Conservation (phyloP, 2,329 filamentous ascomycete species). For the Cercospora sp. region DNA sequence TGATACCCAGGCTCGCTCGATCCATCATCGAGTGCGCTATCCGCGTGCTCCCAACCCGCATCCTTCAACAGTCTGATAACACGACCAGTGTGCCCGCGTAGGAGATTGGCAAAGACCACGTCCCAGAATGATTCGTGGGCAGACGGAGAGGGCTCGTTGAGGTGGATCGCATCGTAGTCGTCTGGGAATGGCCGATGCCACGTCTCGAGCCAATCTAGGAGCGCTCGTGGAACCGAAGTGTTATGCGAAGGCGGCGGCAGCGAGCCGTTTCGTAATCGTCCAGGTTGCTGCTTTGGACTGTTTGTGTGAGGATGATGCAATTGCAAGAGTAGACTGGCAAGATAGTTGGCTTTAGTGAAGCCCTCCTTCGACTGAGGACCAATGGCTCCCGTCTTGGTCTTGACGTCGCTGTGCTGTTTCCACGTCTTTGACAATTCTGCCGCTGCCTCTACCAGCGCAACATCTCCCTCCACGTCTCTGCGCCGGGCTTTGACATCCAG, state of each 20-base stretch:
- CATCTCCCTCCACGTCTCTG: constrained; percentile 26
- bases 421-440: constrained; percentile 34
- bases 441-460: constrained; percentile 28
- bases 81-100: constrained; percentile 71
- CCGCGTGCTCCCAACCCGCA: constrained; percentile 77
- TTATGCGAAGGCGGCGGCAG: constrained; percentile 8
- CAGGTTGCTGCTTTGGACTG: constrained; percentile 25
- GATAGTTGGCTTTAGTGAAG: constrained; percentile 71
- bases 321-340: constrained; percentile 75
- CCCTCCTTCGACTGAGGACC: constrained; percentile 54
- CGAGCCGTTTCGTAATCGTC: constrained; percentile 5
- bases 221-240: constrained; percentile 63
- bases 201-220: constrained; percentile 79
- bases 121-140: constrained; percentile 83
- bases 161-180: constrained; percentile 65
- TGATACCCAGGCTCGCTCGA: constrained; percentile 67
- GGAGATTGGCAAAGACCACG: constrained; percentile 68
- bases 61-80: constrained; percentile 68
- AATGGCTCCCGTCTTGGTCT: constrained; percentile 36
- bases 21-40: constrained; percentile 59
- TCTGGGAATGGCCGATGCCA: constrained; percentile 71
- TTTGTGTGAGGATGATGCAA: constrained; percentile 67
- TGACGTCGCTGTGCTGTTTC: constrained; percentile 27
- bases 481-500: constrained; percentile 39
- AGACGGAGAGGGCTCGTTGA: constrained; percentile 69